Conservation (phyloP, 352 stramenopile species). For the Elongisporangium anandrum region DNA sequence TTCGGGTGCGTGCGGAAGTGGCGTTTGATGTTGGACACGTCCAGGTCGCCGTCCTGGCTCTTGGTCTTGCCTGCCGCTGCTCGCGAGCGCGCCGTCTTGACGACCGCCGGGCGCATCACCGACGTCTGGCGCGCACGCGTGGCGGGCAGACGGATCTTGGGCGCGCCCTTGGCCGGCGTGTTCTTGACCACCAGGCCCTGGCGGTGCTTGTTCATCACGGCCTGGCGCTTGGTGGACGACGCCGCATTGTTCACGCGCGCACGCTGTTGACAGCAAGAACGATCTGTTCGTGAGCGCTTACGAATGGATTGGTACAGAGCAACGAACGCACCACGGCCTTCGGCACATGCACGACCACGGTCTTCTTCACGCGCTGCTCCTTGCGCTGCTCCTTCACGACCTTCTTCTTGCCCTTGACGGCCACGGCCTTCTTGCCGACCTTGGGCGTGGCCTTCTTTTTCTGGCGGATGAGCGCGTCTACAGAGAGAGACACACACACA, state of each 20-base stretch:
- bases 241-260: conserved; percentile 38
- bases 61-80: conserved; percentile 7
- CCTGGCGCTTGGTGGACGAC: conserved; percentile 57
- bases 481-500: background rate
- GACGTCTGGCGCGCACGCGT: conserved; percentile 38
- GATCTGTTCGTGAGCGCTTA: too few relatives aligned
- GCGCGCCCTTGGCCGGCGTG: conserved; percentile 14
- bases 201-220: conserved; percentile 69
- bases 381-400: conserved; percentile 24
- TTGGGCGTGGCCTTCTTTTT: conserved; percentile 23
- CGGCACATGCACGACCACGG: conserved; percentile 54
- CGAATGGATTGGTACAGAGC: too few relatives aligned
- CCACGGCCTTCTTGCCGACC: conserved; percentile 11
- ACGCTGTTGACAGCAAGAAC: conserved; percentile 11
- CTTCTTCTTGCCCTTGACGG: conserved; percentile 14
- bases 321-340: conserved; percentile 45
- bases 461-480: conserved; percentile 44
- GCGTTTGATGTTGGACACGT: conserved; percentile 76
- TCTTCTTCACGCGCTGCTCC: conserved; percentile 74
- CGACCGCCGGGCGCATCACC: conserved; percentile 18
- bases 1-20: conserved; percentile 73
- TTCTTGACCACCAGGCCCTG: conserved; percentile 32
- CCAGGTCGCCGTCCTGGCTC: conserved; percentile 24
- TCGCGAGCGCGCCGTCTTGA: conserved; percentile 17
- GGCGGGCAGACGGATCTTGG: conserved; percentile 11